Conservation (phyloP, 2,329 filamentous ascomycete species). For the Fonsecaea monophora region DNA sequence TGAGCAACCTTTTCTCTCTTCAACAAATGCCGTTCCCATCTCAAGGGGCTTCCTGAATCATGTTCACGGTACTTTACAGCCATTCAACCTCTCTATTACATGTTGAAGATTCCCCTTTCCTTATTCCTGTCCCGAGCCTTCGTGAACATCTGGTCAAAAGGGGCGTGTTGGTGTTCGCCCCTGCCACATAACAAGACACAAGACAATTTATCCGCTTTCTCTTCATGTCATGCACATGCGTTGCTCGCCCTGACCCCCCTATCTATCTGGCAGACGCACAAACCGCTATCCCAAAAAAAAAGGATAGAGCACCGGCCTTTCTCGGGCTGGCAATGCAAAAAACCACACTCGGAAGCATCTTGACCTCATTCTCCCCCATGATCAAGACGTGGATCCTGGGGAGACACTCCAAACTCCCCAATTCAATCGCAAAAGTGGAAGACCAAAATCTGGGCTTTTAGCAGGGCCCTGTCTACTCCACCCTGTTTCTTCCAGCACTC, state of each 20-base stretch:
- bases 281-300: not conserved
- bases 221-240: too few species aligned
- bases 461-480: constrained; percentile 41
- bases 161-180: too few species aligned
- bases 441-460: constrained; percentile 37
- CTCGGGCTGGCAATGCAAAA: not conserved
- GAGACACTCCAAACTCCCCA: constrained; percentile 25
- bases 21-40: not conserved
- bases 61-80: not conserved
- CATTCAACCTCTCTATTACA: not conserved
- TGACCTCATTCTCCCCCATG: constrained; percentile 34
- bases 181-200: too few species aligned
- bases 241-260: too few species aligned
- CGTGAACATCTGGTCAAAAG: too few species aligned
- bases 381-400: constrained; percentile 38
- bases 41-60: not conserved
- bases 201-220: too few species aligned
- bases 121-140: too few species aligned
- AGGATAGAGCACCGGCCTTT: not conserved
- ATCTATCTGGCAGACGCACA: not conserved
- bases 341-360: constrained; percentile 39
- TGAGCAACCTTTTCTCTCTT: not conserved
- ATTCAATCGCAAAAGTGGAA: constrained; percentile 34
- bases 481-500: constrained; percentile 35
- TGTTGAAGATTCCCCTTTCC: not conserved